Evolutionary conservation across 805 yeast genomes (phyloP).

Genomic region (Tetrapisispora iriomotensis): DNA sequence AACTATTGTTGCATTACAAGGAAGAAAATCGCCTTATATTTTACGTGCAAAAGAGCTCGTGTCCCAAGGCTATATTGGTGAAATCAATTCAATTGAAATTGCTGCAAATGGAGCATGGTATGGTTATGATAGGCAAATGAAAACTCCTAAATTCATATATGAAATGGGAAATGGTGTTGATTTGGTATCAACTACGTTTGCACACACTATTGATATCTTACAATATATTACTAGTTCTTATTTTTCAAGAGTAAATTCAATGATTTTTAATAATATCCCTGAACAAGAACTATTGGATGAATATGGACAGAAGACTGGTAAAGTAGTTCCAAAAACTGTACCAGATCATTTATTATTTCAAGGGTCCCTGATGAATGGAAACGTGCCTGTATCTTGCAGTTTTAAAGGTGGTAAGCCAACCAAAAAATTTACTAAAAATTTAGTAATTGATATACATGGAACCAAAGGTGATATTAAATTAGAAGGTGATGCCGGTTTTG

Average conservation of each 20-base stretch:
- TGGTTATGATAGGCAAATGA: constrained; percentile 23
- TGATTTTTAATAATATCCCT: constrained; percentile 25
- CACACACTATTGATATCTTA: constrained; percentile 24
- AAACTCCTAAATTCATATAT: constrained; percentile 20
- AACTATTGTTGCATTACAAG: constrained; percentile 25
- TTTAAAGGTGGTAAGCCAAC: constrained; percentile 28
- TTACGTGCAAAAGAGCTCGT: constrained; percentile 25
- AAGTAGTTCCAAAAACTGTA: constrained; percentile 17
- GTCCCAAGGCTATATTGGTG: constrained; percentile 23
- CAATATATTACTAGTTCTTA: constrained; percentile 26
- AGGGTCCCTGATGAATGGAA: constrained; percentile 20
- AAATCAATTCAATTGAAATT: constrained; percentile 24
- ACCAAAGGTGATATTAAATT: constrained; percentile 27
- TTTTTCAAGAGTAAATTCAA: constrained; percentile 20
- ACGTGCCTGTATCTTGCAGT: constrained; percentile 25
- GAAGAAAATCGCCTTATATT: constrained; percentile 26
- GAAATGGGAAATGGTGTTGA: constrained; percentile 23
- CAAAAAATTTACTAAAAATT: constrained; percentile 25
- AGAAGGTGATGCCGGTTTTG: constrained; percentile 30
- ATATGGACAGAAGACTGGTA: constrained; percentile 14
- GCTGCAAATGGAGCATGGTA: constrained; percentile 28
- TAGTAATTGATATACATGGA: constrained; percentile 28
- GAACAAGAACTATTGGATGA: constrained; percentile 23
- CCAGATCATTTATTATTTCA: constrained; percentile 27
- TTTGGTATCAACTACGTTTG: constrained; percentile 23